These are phyloP conservation scores for Raffaelea arxii DNA, from an alignment of 2,329 filamentous ascomycete species.

Conservation along the genomic window DNA sequence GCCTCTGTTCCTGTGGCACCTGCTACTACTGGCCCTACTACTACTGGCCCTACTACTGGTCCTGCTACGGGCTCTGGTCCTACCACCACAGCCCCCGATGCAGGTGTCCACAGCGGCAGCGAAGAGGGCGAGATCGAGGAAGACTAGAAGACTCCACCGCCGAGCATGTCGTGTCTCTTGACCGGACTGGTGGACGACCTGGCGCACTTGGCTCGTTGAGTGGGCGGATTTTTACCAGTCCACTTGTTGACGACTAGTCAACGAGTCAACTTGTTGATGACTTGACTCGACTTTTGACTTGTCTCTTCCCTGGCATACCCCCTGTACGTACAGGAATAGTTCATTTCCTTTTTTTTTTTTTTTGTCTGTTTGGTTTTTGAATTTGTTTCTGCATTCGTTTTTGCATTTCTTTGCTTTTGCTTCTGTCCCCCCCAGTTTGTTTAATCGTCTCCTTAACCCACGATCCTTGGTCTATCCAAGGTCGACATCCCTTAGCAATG, in stretches of 20 bases:
- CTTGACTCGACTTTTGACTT: background rate
- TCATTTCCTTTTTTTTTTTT: background rate
- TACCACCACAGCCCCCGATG: conserved; percentile 21
- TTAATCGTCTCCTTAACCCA: no score
- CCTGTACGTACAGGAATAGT: conserved; percentile 21
- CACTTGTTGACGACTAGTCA: no score
- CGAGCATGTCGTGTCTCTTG: background rate
- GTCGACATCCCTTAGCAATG: no score
- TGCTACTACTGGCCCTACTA: background rate
- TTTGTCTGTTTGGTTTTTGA: background rate
- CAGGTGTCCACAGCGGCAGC: conserved; percentile 69
- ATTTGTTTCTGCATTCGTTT: background rate
- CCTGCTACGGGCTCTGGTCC: background rate
- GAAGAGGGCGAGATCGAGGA: conserved; percentile 99
- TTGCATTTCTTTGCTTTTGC: background rate
- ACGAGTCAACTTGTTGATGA: background rate
- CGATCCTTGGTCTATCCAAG: no score
- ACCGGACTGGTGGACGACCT: background rate
- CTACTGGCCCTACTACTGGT: conserved; percentile 26
- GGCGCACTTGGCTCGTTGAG: background rate
- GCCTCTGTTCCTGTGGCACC: background rate
- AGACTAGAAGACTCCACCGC: conserved; percentile 28
- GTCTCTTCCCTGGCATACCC: background rate
- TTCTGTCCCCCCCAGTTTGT: no score
- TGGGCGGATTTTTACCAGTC: background rate